These are phyloP conservation scores for Curvularia hawaiiensis DNA, from an alignment of 2,329 filamentous ascomycete genomes.

Conservation along the genomic window DNA sequence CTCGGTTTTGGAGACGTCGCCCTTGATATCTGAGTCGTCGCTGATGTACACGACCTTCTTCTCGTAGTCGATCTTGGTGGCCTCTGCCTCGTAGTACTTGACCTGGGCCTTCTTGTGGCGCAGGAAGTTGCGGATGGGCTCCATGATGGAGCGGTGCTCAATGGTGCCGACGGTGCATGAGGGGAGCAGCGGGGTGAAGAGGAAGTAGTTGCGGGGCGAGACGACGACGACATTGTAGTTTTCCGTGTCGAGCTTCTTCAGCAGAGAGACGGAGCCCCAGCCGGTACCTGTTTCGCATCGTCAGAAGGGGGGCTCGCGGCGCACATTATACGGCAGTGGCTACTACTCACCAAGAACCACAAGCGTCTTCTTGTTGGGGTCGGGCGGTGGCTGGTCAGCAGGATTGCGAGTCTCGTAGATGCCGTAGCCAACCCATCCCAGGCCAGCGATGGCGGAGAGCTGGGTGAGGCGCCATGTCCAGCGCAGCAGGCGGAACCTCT, in stretches of 20 bases:
- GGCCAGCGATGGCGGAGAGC: conserved; percentile 70
- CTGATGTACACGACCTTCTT: conserved; percentile 87
- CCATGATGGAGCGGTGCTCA: conserved; percentile 99
- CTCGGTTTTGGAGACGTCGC: conserved; percentile 79
- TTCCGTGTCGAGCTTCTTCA: conserved; percentile 98
- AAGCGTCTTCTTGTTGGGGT: conserved; percentile 93
- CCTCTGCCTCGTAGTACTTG: conserved; percentile 98
- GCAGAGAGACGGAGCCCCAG: conserved; percentile 93
- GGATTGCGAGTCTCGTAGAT: conserved; percentile 86
- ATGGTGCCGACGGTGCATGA: conserved; percentile 97
- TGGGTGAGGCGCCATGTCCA: conserved; percentile 87
- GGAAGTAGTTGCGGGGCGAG: conserved; percentile 98
- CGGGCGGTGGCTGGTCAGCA: conserved; percentile 74
- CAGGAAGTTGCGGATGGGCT: conserved; percentile 94
- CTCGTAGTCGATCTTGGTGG: conserved; percentile 91
- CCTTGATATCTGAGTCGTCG: conserved; percentile 93
- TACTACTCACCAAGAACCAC: conserved; percentile 80
- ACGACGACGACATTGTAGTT: conserved; percentile 99
- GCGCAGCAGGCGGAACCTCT: conserved; percentile 68
- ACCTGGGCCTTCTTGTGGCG: conserved; percentile 92
- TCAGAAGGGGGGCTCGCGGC: conserved; percentile 16
- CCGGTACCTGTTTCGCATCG: conserved; percentile 72
- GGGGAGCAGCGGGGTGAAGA: conserved; percentile 95
- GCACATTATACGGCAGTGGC: background rate
- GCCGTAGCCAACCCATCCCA: conserved; percentile 76